A percentile compares a stretch with the other conserved stretches of the same genome.
Evolutionary conservation across 371 early-diverging fungal species (phyloP).

Genomic region (Mucor velutinosus): DNA sequence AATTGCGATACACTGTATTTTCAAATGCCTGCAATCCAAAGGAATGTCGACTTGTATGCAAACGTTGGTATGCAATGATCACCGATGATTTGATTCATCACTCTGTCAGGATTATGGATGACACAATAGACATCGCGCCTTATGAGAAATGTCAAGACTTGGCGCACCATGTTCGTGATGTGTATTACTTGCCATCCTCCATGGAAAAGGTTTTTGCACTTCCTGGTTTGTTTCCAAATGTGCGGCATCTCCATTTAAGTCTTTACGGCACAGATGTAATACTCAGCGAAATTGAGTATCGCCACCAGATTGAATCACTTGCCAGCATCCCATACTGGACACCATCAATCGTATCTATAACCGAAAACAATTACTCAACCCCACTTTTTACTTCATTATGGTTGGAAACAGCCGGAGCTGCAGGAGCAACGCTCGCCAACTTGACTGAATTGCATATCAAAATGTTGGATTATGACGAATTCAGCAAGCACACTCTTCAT

Average conservation of each 20-base stretch:
- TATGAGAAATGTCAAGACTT: neutral
- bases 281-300: neutral
- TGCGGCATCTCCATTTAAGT: neutral
- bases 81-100: neutral
- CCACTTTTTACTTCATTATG: neutral
- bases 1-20: neutral
- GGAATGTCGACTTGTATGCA: neutral
- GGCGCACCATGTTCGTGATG: neutral
- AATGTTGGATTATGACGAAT: neutral
- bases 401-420: neutral
- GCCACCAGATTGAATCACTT: neutral
- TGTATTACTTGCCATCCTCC: neutral
- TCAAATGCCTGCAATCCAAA: neutral
- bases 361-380: neutral
- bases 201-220: neutral
- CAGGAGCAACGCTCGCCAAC: neutral
- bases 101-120: neutral
- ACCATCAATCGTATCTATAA: neutral
- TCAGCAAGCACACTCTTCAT: neutral
- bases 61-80: neutral
- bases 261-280: neutral
- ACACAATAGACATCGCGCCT: neutral
- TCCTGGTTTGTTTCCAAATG: neutral
- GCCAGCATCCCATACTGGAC: neutral
- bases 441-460: neutral